These are phyloP conservation scores for Globisporangium abappressorium DNA, from an alignment of 352 stramenopile species.

Conservation along the genomic window DNA sequence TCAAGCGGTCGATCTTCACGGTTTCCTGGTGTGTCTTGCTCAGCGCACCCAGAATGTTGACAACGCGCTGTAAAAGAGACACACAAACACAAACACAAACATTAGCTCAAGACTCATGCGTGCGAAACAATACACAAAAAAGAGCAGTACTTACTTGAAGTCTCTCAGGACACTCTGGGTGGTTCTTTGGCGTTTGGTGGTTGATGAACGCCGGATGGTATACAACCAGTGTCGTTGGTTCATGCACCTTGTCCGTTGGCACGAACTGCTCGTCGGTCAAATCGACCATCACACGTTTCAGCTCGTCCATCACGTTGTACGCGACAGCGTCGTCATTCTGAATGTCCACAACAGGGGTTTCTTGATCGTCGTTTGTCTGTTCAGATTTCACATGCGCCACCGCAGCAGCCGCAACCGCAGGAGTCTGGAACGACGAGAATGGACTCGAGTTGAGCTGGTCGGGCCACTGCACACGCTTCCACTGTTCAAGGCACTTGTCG, in stretches of 20 bases:
- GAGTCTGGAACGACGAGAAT: constrained; percentile 26
- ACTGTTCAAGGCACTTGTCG: constrained; percentile 51
- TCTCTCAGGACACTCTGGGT: constrained; percentile 80
- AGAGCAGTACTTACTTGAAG: constrained; percentile 54
- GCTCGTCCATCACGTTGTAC: constrained; percentile 57
- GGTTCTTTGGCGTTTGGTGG: constrained; percentile 80
- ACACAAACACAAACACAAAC: constrained; percentile 4
- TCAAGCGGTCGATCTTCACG: constrained; percentile 68
- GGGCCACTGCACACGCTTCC: constrained; percentile 68
- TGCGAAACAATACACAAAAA: not conserved
- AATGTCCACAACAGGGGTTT: constrained; percentile 10
- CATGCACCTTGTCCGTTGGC: constrained; percentile 14
- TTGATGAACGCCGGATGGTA: constrained; percentile 84
- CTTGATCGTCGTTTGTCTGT: not conserved
- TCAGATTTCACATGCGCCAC: constrained; percentile 32
- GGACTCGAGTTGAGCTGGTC: constrained; percentile 50
- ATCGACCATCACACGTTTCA: constrained; percentile 79
- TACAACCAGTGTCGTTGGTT: constrained; percentile 67
- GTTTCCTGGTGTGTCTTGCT: constrained; percentile 62
- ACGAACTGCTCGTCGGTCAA: constrained; percentile 60
- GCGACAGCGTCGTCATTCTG: constrained; percentile 5
- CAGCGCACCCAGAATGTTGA: constrained; percentile 62
- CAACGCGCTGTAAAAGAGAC: constrained; percentile 41
- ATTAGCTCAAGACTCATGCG: not conserved
- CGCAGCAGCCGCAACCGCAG: constrained; percentile 5